Conservation (phyloP, 2,329 filamentous ascomycete species). For the Fusarium austroafricanum region DNA sequence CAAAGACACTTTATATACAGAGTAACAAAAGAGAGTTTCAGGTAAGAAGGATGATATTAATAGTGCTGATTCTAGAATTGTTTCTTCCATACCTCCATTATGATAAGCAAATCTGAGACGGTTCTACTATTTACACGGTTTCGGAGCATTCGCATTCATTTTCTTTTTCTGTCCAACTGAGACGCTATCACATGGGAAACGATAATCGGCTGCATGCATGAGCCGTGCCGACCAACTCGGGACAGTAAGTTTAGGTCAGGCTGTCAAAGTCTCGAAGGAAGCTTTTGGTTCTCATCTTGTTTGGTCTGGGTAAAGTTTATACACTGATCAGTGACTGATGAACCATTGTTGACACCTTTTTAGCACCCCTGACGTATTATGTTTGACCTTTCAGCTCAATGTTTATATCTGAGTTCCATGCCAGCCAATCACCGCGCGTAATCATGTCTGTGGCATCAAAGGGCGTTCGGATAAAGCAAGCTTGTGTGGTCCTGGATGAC, state of each 20-base stretch:
- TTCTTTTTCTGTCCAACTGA: conserved; percentile 1
- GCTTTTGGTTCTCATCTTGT: background rate
- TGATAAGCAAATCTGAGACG: no score
- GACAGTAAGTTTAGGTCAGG: background rate
- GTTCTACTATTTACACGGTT: conserved; percentile 4
- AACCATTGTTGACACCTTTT: conserved; percentile 7
- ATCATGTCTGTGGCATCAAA: conserved; percentile 17
- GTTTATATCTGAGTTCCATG: conserved; percentile 1
- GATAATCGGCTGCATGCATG: conserved; percentile 11
- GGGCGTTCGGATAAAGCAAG: conserved; percentile 39
- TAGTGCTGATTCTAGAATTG: background rate
- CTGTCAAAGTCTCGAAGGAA: conserved; percentile 13
- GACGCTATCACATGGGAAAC: conserved; percentile 36
- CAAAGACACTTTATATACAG: background rate
- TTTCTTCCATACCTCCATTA: no score
- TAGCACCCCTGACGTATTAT: conserved; percentile 33
- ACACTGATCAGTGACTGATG: background rate
- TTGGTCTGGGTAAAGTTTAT: conserved; percentile 15
- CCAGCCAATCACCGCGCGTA: conserved; percentile 22
- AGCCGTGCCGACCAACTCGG: background rate
- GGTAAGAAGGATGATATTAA: background rate
- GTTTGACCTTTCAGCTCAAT: conserved; percentile 25
- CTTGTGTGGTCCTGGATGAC: conserved; percentile 40
- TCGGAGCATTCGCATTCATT: background rate
- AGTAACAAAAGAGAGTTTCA: background rate